Conservation (phyloP, 139 green algal species). For the Tetradesmus lagerheimii region DNA sequence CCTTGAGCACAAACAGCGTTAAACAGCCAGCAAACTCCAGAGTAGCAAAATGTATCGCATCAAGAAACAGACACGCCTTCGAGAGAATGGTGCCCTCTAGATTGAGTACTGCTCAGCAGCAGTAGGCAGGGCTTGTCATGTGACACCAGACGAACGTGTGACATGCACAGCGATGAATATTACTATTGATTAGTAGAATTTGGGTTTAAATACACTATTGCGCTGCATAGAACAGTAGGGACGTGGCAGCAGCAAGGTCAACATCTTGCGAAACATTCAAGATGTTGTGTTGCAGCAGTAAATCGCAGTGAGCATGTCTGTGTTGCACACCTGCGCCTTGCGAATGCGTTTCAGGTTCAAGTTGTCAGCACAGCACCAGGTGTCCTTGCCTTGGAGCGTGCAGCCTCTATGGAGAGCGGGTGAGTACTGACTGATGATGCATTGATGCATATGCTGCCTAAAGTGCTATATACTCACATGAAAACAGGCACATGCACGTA, state of each 20-base stretch:
- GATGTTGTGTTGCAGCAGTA: neutral
- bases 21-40: neutral
- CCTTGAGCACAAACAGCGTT: neutral
- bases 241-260: neutral
- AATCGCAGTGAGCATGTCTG: neutral
- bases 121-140: neutral
- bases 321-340: neutral
- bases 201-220: neutral
- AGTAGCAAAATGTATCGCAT: neutral
- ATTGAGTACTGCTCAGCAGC: no score
- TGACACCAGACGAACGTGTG: neutral
- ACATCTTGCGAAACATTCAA: neutral
- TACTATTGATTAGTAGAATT: neutral
- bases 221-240: neutral
- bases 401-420: conserved; percentile 9
- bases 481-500: no score
- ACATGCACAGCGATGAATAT: neutral
- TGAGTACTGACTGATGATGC: neutral
- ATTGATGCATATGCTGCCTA: neutral
- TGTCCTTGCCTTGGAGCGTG: neutral
- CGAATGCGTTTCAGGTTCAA: neutral
- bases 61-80: no score
- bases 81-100: no score
- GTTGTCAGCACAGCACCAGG: neutral
- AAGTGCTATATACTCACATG: no score